Conservation (phyloP, 1,284 basidiomycete genomes). For the Cutaneotrichosporon cavernicola region DNA sequence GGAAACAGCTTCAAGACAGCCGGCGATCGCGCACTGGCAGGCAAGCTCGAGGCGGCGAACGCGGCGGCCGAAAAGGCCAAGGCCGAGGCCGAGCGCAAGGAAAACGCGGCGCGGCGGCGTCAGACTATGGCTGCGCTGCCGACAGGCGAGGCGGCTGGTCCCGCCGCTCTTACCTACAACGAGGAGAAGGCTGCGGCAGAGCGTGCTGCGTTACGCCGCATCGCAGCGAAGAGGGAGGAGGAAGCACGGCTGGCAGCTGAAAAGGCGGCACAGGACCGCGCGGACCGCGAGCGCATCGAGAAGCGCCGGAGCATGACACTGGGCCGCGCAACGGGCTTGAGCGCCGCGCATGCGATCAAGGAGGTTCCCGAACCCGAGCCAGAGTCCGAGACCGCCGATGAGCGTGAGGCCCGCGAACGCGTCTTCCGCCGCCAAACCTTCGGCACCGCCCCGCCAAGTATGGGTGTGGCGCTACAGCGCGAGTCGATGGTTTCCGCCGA, state of each 20-base stretch:
- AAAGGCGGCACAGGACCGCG: slow-evolving; percentile 7
- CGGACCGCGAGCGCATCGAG: slow-evolving; percentile 5
- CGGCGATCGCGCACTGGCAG: slow-evolving; percentile 6
- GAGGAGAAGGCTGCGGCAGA: slow-evolving; percentile 8
- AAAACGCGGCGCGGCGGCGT: background rate
- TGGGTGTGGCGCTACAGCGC: background rate
- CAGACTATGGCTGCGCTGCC: slow-evolving; percentile 8
- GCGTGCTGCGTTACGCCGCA: background rate
- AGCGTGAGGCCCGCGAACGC: slow-evolving; percentile 2
- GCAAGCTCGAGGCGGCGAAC: slow-evolving; percentile 6
- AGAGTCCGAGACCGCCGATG: background rate
- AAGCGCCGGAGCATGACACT: slow-evolving; percentile 6
- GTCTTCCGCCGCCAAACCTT: slow-evolving; percentile 5
- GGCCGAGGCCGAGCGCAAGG: slow-evolving; percentile 9
- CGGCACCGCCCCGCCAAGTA: background rate
- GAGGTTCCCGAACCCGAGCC: slow-evolving; percentile 2
- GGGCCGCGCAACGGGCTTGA: slow-evolving; percentile 6
- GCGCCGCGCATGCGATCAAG: slow-evolving; percentile 4
- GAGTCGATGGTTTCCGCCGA: background rate
- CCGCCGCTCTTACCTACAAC: slow-evolving; percentile 3
- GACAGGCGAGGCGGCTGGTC: background rate
- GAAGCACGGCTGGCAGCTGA: background rate
- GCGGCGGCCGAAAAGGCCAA: slow-evolving; percentile 5
- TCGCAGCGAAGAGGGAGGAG: slow-evolving; percentile 2
- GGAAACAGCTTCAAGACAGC: slow-evolving; percentile 7